Conservation (phyloP, 2,329 filamentous ascomycete species). For the Zymoseptoria brevis region DNA sequence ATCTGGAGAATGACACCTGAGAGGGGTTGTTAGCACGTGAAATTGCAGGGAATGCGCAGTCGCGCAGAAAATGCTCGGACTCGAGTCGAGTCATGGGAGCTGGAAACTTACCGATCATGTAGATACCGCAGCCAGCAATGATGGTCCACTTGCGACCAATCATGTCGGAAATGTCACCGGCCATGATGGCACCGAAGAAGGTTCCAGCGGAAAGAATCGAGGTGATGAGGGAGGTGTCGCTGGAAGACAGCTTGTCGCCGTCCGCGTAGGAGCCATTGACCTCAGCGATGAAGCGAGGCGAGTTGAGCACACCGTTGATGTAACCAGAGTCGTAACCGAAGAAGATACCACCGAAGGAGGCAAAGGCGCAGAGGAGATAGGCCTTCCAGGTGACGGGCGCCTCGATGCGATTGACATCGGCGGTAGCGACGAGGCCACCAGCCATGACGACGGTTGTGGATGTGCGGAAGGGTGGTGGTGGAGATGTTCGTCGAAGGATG, state of each 20-base stretch:
- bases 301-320: constrained; percentile 47
- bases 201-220: constrained; percentile 65
- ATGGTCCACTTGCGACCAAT: constrained; percentile 67
- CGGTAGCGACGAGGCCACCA: constrained; percentile 32
- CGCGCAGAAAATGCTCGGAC: background rate
- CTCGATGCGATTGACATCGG: constrained; percentile 47
- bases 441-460: background rate
- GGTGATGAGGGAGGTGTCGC: constrained; percentile 53
- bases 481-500: background rate
- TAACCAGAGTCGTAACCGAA: constrained; percentile 74
- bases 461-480: background rate
- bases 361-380: constrained; percentile 38
- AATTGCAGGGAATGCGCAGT: background rate
- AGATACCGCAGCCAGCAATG: constrained; percentile 63
- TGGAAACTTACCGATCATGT: constrained; percentile 42
- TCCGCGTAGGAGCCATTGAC: constrained; percentile 38
- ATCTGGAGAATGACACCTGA: constrained; percentile 56
- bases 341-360: constrained; percentile 54
- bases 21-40: constrained; percentile 1
- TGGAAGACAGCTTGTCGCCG: constrained; percentile 23
- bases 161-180: constrained; percentile 67
- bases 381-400: constrained; percentile 42
- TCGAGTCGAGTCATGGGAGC: background rate
- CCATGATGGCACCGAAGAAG: constrained; percentile 70
- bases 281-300: constrained; percentile 44